phyloP scores from a whole-genome alignment of 2,329 filamentous ascomycete genomes.

The Monilinia polystroma region DNA sequence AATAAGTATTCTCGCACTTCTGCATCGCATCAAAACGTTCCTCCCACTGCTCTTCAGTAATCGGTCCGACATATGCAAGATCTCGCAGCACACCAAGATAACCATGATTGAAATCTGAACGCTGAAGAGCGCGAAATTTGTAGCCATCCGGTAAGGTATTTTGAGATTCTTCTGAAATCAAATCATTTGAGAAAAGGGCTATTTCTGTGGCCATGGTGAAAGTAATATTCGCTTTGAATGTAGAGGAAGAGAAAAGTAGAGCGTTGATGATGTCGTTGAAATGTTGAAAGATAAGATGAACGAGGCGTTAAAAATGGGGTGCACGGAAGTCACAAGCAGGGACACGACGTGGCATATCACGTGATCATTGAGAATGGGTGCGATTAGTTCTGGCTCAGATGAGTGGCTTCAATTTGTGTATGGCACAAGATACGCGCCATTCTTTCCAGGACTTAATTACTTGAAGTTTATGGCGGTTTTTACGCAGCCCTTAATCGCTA shows the following conservation, averaged over 20 bases:
- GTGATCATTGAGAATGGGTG: neutral
- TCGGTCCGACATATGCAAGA: constrained; percentile 65
- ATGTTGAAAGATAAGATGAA: neutral
- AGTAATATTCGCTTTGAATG: neutral
- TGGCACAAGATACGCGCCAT: neutral
- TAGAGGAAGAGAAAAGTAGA: neutral
- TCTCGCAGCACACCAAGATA: constrained; percentile 19
- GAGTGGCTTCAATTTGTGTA: neutral
- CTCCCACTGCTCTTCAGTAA: constrained; percentile 70
- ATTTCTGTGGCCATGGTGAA: constrained; percentile 2
- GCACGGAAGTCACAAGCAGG: constrained; percentile 5
- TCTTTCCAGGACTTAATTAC: neutral
- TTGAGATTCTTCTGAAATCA: constrained; percentile 17
- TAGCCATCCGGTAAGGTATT: constrained; percentile 15
- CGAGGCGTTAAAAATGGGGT: constrained; percentile 7
- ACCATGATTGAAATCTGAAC: constrained; percentile 15
- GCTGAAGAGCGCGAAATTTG: constrained; percentile 21
- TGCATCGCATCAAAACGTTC: constrained; percentile 79
- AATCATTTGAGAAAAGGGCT: constrained; percentile 8
- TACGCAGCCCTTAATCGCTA: too few species aligned
- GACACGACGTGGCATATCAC: constrained; percentile 13
- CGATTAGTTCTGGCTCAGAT: neutral
- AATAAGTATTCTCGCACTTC: constrained; percentile 63
- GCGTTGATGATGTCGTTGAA: neutral
- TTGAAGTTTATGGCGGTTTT: neutral